These are phyloP conservation scores for Plasmodiophora brassicae DNA, from an alignment of 208 protist genomes.

Conservation along the genomic window DNA sequence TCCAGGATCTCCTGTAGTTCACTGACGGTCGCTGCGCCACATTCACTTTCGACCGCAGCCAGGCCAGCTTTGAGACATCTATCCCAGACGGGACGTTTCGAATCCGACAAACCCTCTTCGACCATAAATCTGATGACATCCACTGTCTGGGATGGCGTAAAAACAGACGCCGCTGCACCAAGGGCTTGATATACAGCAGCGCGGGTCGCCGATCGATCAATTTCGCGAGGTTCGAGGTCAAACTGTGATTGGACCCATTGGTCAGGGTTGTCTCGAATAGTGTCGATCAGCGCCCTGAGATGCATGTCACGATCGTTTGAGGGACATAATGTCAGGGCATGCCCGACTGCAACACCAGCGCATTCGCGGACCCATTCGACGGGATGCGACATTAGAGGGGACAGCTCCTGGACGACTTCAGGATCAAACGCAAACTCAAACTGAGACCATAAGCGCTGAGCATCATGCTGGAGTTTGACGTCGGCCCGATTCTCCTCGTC, in stretches of 20 bases:
- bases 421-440: background rate
- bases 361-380: background rate
- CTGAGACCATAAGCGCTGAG: background rate
- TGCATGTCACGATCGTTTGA: background rate
- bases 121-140: background rate
- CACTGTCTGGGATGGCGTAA: background rate
- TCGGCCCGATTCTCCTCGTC: background rate
- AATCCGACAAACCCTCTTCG: background rate
- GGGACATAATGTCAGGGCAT: background rate
- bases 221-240: background rate
- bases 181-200: background rate
- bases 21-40: background rate
- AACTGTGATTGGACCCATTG: background rate
- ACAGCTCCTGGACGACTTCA: background rate
- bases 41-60: background rate
- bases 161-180: background rate
- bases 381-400: background rate
- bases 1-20: background rate
- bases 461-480: background rate
- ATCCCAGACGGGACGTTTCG: background rate
- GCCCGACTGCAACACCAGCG: background rate
- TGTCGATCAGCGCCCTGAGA: background rate
- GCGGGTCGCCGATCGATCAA: background rate
- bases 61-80: background rate
- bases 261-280: background rate